Evolutionary conservation across 1,139 yeast genomes (phyloP), one percentile per base, ranked within the genome.

Genomic region (Saccharomyces hybrid): DNA sequence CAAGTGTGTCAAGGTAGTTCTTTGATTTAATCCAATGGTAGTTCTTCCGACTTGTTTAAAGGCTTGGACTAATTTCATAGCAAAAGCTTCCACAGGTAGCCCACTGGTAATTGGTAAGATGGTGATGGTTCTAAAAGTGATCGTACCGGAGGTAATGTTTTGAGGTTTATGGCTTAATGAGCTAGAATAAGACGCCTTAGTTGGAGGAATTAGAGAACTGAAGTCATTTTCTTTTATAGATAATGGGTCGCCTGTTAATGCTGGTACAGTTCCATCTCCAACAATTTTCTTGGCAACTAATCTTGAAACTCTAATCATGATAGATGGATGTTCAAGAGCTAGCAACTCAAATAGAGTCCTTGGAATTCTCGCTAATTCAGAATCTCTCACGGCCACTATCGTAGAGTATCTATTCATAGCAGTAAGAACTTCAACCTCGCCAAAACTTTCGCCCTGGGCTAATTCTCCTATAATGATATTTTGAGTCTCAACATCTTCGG

Each of bases 361-460:
- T 13, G 99, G 98, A 51, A 93, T 87, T 67, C 97, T 78, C 0
- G 97, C 97, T 13, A 95, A 78, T 69, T 93, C 99, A 0, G 97
- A 86, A 62, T 91, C 98, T 66, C 99, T 78, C 1, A 93, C 87
- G 0, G 98, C 97, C 46, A 90, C 83, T 50, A 90, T 78, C 0
- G 96, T 83, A 41, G 81, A 78, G 0, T 84, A 77, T 66, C 97
- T 80, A 59, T 83, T 77, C 3, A 87, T 81, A 8, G 95, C 93
- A 0, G 98, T 90, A 58, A 93, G 75, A 2, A 93, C 97, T 68
- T 93, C 99, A 13, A 93, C 85, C 70, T 93, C 99, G 2, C 99
- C 99, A 58, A 93, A 81, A 52, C 96, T 87, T 62, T 88, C 95
- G 3, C 98, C 98, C 68, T 90, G 96, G 0, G 97, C 97, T 65